phyloP scores from a whole-genome alignment of 169 alveolate genomes.

The Eimeria nieschulzi region DNA sequence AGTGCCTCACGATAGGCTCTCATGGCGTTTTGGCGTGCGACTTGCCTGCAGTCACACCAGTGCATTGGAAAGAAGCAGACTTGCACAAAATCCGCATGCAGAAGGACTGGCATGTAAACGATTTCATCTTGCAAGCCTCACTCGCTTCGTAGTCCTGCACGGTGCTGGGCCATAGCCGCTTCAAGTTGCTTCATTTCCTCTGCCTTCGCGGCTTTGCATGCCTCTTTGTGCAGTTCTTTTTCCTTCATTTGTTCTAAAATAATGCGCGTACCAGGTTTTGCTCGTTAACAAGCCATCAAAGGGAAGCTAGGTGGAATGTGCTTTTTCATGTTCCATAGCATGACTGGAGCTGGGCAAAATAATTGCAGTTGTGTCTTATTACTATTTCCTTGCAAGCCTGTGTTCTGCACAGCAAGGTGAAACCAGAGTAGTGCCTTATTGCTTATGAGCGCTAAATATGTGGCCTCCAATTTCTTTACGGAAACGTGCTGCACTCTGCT shows the following conservation, averaged over 20 bases:
- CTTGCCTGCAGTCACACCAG: conserved; percentile 10
- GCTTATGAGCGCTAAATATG: background rate
- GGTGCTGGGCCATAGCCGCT: conserved; percentile 10
- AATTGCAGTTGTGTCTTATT: background rate
- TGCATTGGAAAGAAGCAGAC: background rate
- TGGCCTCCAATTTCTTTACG: no score
- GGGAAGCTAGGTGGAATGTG: no score
- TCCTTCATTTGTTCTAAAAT: conserved; percentile 38
- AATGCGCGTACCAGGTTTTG: no score
- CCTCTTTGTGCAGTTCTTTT: background rate
- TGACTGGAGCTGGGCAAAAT: background rate
- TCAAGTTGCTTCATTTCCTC: conserved; percentile 7
- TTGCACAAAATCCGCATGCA: background rate
- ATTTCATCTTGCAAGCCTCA: background rate
- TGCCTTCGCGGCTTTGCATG: conserved; percentile 17
- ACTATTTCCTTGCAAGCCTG: background rate
- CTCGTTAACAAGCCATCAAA: background rate
- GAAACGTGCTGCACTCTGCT: background rate
- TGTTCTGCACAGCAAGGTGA: background rate
- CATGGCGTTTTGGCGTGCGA: conserved; percentile 28
- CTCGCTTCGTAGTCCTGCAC: conserved; percentile 29
- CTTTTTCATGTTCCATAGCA: background rate
- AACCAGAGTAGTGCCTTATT: background rate
- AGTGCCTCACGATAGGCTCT: conserved; percentile 48
- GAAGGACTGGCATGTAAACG: background rate